Conservation (phyloP, 192 early-diverging fungal species). For the Glomus cerebriforme region DNA sequence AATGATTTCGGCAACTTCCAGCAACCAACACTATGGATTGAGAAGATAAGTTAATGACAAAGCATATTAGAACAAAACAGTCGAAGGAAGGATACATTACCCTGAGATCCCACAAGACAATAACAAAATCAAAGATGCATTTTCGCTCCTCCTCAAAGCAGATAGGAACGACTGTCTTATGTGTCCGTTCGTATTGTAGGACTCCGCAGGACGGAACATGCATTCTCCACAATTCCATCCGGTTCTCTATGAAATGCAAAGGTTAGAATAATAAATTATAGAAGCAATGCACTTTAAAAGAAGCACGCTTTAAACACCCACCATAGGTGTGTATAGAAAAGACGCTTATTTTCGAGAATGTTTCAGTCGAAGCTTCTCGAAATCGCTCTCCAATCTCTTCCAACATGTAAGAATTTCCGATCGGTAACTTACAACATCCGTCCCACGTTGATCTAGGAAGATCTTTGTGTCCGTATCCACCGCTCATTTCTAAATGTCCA, state of each 20-base stretch:
- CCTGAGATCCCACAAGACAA: slow-evolving; percentile 26
- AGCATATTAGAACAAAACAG: background rate
- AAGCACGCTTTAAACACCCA: background rate
- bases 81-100: background rate
- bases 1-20: background rate
- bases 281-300: too few species aligned
- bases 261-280: background rate
- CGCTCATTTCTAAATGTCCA: slow-evolving; percentile 26
- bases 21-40: slow-evolving; percentile 12
- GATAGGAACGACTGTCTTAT: slow-evolving; percentile 14
- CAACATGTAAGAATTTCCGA: slow-evolving; percentile 23
- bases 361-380: slow-evolving; percentile 17
- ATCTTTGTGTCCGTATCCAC: slow-evolving; percentile 27
- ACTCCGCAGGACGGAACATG: slow-evolving; percentile 15
- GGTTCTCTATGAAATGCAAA: slow-evolving; percentile 23
- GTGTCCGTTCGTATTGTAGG: slow-evolving; percentile 28
- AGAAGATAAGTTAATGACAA: slow-evolving; percentile 27
- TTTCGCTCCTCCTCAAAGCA: slow-evolving; percentile 20
- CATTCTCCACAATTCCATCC: slow-evolving; percentile 27
- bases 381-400: slow-evolving; percentile 31
- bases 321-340: slow-evolving; percentile 26
- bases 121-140: slow-evolving; percentile 22
- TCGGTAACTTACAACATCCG: slow-evolving; percentile 22
- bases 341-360: slow-evolving; percentile 21
- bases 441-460: slow-evolving; percentile 23